phyloP scores from a whole-genome alignment of 345 rosid species.

The Theobroma cacao region DNA sequence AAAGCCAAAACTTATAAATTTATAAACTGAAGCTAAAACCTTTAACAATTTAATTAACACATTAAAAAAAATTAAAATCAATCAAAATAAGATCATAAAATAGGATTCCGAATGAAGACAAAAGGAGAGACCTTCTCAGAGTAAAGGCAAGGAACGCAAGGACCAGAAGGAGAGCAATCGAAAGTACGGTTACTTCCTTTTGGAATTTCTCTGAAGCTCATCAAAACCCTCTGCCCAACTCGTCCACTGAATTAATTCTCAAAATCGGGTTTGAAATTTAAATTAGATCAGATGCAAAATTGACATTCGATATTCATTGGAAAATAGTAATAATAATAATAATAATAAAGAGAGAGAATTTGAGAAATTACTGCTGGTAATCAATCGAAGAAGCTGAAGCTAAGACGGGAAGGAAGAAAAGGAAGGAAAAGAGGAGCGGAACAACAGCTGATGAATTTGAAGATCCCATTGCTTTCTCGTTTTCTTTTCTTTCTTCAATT shows the following conservation, averaged over 20 bases:
- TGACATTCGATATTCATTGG: background rate
- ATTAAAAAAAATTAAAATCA: background rate
- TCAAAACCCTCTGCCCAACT: conserved; percentile 48
- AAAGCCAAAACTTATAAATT: background rate
- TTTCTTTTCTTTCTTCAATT: background rate
- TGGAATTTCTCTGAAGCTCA: conserved; percentile 67
- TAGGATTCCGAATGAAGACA: background rate
- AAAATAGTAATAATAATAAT: background rate
- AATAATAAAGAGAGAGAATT: background rate
- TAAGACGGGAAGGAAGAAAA: conserved; percentile 18
- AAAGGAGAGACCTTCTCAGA: conserved; percentile 62
- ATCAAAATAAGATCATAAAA: background rate
- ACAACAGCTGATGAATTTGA: background rate
- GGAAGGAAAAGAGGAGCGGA: conserved; percentile 21
- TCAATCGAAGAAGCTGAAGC: conserved; percentile 10
- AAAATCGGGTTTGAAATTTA: background rate
- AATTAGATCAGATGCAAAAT: background rate
- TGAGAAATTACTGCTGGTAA: conserved; percentile 24
- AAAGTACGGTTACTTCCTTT: conserved; percentile 64
- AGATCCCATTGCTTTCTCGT: conserved; percentile 29
- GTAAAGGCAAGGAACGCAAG: conserved; percentile 78
- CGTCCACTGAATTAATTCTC: conserved; percentile 15
- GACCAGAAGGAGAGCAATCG: conserved; percentile 91
- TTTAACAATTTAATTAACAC: background rate
- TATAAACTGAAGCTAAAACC: background rate